Conservation (phyloP, 2,329 filamentous ascomycete genomes). For the Talaromyces rugulosus region DNA sequence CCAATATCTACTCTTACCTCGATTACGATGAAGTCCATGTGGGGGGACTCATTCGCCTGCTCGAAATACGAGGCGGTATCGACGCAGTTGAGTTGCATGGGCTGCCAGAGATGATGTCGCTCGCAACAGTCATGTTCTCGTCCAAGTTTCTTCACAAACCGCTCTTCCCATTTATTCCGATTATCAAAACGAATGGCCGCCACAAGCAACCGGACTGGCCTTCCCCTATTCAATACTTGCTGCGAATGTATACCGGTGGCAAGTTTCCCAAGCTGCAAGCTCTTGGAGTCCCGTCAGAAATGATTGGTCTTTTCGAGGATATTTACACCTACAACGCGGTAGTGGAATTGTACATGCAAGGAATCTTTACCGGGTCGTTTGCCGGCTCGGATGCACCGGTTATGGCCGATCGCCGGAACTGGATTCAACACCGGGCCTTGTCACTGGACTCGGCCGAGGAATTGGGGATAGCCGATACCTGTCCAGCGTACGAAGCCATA, state of each 20-base stretch:
- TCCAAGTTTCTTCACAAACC: slow-evolving; percentile 18
- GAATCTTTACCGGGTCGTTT: slow-evolving; percentile 13
- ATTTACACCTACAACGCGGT: slow-evolving; percentile 21
- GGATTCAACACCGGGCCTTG: slow-evolving; percentile 22
- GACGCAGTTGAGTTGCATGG: slow-evolving; percentile 19
- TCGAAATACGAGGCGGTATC: slow-evolving; percentile 21
- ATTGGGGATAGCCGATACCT: neutral
- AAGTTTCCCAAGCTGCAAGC: slow-evolving; percentile 15
- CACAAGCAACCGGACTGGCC: slow-evolving; percentile 14
- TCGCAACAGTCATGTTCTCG: slow-evolving; percentile 19
- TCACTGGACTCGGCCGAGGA: slow-evolving; percentile 15
- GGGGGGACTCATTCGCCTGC: slow-evolving; percentile 20
- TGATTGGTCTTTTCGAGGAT: slow-evolving; percentile 18
- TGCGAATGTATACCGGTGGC: slow-evolving; percentile 16
- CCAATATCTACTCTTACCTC: slow-evolving; percentile 20
- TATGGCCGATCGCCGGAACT: slow-evolving; percentile 21
- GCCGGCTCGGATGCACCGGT: slow-evolving; percentile 13
- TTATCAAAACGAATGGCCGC: slow-evolving; percentile 13
- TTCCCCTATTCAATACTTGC: slow-evolving; percentile 14
- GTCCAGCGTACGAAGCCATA: slow-evolving; percentile 17
- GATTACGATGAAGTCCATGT: slow-evolving; percentile 20
- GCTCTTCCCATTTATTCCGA: slow-evolving; percentile 17
- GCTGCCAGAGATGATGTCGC: slow-evolving; percentile 20
- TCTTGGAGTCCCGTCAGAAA: slow-evolving; percentile 15
- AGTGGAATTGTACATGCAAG: slow-evolving; percentile 19